Evolutionary conservation across 306 rosid genomes (phyloP), one percentile per base, ranked within the genome.

Genomic region (Citrullus colocynthis): DNA sequence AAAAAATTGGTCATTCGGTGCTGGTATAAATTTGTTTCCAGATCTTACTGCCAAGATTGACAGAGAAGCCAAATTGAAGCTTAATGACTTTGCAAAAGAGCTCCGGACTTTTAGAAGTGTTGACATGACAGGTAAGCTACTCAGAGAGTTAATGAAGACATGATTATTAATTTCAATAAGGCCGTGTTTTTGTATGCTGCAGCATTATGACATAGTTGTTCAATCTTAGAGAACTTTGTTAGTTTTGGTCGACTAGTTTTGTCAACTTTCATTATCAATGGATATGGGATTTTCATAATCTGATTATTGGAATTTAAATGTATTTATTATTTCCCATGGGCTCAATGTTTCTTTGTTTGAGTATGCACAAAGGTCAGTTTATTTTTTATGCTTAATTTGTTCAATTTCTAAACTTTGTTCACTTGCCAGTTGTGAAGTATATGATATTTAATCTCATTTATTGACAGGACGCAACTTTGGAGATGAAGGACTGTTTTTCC

Each of bases 401-500:
- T 45, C n/a, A 55, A 14, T 64, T 56, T 56, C 13, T 54, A 9
- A 74, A 32, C 28, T 32, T 54, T 36, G 16, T 74, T 52, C 11
- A 20, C 77, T 73, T 73, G 62, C 45, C 61, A 44, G 49, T 10
- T 51, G 62, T 14, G 77, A 51, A 48, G 44, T 14, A 44, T 41
- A 15, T 62, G 63, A 30, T 42, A 62, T 65, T 45, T 63, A 37
- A 30, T 28, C 14, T 28, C 15, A 52, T 78, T 4, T 44, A 79
- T 81, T 87, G 81, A 80, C 91, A 95, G 99, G 93, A n/a, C 94
- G 90, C 78, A 95, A 88, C 87, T 92, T 95, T 84, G 97, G 99
- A 41, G 96, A 95, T 83, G 97, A 95, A 75, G 99, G 99, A 49
- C 81, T 95, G 66, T 88, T 90, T 87, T 92, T 90, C 84, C 97